These are phyloP conservation scores for Sporopachydermia lactativora DNA, from an alignment of 805 yeast species.

Conservation along the genomic window DNA sequence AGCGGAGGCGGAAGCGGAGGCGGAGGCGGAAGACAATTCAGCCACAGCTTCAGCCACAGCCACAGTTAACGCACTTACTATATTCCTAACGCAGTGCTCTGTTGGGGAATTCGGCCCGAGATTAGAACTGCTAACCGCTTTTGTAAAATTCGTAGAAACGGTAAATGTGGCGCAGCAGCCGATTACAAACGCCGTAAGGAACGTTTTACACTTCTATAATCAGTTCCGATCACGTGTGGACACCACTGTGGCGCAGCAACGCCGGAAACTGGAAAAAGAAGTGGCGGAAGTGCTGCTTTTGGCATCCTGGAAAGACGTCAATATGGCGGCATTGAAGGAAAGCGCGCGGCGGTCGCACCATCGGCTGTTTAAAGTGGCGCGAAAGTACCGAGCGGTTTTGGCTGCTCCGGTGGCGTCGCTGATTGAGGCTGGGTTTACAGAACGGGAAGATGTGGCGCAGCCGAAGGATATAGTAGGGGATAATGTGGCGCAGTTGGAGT, in stretches of 20 bases:
- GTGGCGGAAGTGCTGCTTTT: conserved; percentile 71
- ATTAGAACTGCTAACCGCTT: conserved; percentile 47
- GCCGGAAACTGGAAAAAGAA: conserved; percentile 56
- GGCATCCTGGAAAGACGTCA: conserved; percentile 97
- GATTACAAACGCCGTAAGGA: conserved; percentile 32
- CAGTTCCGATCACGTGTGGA: conserved; percentile 46
- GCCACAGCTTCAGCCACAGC: too few species aligned
- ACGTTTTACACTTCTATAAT: conserved; percentile 46
- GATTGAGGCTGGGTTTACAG: conserved; percentile 41
- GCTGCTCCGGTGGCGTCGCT: conserved; percentile 34
- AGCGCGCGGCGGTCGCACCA: conserved; percentile 86
- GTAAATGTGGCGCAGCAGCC: conserved; percentile 15
- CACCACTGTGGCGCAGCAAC: conserved; percentile 29
- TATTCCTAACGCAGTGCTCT: conserved; percentile 63
- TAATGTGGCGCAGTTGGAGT: not conserved
- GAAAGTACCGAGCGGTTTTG: conserved; percentile 62
- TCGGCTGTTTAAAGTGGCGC: conserved; percentile 65
- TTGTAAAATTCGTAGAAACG: conserved; percentile 25
- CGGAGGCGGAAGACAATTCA: conserved; percentile 18
- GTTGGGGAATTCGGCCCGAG: conserved; percentile 61
- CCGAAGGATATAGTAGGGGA: not conserved
- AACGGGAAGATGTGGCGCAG: not conserved
- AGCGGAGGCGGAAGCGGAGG: conserved; percentile 21
- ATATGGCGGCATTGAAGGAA: conserved; percentile 83
- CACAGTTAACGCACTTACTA: conserved; percentile 47